A percentile compares a stretch with the other conserved stretches of the same genome.
phyloP scores from a whole-genome alignment of 129 eudicot genomes.

The Pseudognaphalium luteoalbum region DNA sequence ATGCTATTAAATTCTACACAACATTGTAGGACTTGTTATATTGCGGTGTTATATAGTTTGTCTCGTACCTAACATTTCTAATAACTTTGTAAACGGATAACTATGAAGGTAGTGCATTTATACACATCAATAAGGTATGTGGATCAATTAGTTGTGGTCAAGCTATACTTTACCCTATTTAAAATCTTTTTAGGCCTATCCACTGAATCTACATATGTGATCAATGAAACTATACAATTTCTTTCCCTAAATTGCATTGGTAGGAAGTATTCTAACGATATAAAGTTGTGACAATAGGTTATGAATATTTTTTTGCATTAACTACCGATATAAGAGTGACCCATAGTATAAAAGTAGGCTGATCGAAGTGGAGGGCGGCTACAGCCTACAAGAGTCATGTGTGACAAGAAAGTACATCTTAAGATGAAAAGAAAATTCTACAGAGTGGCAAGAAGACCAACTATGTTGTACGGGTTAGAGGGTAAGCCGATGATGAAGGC shows the following conservation, averaged over 20 bases:
- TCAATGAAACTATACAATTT: background rate
- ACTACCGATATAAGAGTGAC: background rate
- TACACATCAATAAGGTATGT: background rate
- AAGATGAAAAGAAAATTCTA: no score
- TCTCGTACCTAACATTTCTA: no score
- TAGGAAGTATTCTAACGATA: background rate
- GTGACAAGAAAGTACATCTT: background rate
- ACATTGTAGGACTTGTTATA: background rate
- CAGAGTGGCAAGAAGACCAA: background rate
- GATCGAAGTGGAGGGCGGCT: background rate
- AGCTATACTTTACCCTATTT: background rate
- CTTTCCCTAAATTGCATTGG: background rate
- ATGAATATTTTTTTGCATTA: slow-evolving; percentile 6
- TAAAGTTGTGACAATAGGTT: background rate
- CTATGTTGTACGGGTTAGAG: background rate
- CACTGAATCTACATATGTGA: background rate
- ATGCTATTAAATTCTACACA: background rate
- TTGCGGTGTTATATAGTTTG: no score
- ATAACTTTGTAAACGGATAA: no score
- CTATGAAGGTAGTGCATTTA: background rate
- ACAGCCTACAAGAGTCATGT: background rate
- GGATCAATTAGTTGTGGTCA: slow-evolving; percentile 1
- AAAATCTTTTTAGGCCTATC: background rate
- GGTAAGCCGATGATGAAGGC: background rate
- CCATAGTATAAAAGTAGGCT: background rate